phyloP scores from a whole-genome alignment of 1,284 basidiomycete species.

The Golubevia pallescens region DNA sequence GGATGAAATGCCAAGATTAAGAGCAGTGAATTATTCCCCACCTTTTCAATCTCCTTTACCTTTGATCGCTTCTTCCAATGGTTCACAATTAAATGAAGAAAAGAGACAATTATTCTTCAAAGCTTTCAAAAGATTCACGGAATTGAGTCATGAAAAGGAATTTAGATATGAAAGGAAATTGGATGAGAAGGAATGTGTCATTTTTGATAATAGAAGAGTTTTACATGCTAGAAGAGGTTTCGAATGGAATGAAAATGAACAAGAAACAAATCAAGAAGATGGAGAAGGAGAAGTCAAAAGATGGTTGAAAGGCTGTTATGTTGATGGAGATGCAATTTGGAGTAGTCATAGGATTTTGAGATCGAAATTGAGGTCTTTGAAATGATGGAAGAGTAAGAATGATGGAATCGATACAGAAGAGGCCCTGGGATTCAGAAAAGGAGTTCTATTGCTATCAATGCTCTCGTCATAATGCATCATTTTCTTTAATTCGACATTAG shows the following conservation, averaged over 20 bases:
- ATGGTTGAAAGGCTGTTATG: conserved; percentile 86
- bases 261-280: conserved; percentile 50
- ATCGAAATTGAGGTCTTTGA: conserved; percentile 34
- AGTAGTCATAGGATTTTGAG: conserved; percentile 66
- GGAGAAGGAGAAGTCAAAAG: conserved; percentile 70
- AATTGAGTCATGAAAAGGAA: conserved; percentile 70
- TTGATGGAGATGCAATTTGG: conserved; percentile 78
- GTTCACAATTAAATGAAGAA: conserved; percentile 68
- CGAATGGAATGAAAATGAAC: conserved; percentile 65
- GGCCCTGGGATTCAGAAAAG: too few relatives aligned
- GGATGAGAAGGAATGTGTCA: conserved; percentile 81
- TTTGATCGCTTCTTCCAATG: conserved; percentile 12
- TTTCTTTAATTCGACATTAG: too few relatives aligned
- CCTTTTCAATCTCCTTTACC: conserved; percentile 84
- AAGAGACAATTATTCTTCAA: conserved; percentile 24
- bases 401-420: too few relatives aligned
- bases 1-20: conserved; percentile 42
- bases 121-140: conserved; percentile 74
- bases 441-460: too few relatives aligned
- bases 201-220: conserved; percentile 93
- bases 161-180: conserved; percentile 75
- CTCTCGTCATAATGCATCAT: too few relatives aligned
- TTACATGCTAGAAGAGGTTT: conserved; percentile 88
- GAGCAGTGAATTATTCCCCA: conserved; percentile 83
- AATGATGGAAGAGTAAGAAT: too few relatives aligned